Evolutionary conservation across 2,329 filamentous ascomycete species (phyloP), one percentile per base, ranked within the genome.

Genomic region (Scortechinia acanthostroma): DNA sequence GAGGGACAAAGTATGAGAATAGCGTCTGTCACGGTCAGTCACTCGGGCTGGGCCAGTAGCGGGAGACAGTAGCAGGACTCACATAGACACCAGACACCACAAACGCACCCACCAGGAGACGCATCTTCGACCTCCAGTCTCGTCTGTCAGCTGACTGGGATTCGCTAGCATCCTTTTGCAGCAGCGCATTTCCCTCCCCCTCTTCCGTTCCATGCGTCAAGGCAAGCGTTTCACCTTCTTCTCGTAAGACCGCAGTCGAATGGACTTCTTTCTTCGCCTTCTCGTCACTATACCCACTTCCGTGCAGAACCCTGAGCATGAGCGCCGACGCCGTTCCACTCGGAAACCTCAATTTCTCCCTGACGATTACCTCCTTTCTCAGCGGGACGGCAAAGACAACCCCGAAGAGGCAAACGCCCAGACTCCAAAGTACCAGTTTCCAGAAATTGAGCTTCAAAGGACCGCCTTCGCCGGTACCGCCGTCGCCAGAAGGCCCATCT

Each of bases 361-460:
- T 71, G 46, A 98, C 88, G 49, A 98, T 94, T 45, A 97, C 91
- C 65, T 98, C 46, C 15, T 53, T 68, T 64, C 60, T 75, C 72
- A 97, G 59, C 1, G 93, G 93, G 14, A 98, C 91, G 1, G 91
- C 93, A 67, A 98, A 97, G 1, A 97, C 84, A 1, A 97, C 93
- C 0, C 93, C 93, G 59, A 98, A 98, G 57, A 97, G 91, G 59
- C 91, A 96, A 15, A 98, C 77, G 0, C 93, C 93, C 45, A 98
- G 62, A 21, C 89, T 87, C 93, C 93, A 98, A 4, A 96, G 62
- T 4, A 95, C 81, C 51, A 96, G 67, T 60, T 90, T 89, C 70
- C 81, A 79, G 28, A 88, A 73, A 25, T 80, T 79, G 40, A 95
- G 66, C 45, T 76, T 69, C 16, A 95, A 63, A 0, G 89, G 88